A percentile compares a stretch with the other conserved stretches of the same genome.
phyloP scores from a whole-genome alignment of 495 filamentous ascomycete genomes.

The Hypoxylon crocopeplum region DNA sequence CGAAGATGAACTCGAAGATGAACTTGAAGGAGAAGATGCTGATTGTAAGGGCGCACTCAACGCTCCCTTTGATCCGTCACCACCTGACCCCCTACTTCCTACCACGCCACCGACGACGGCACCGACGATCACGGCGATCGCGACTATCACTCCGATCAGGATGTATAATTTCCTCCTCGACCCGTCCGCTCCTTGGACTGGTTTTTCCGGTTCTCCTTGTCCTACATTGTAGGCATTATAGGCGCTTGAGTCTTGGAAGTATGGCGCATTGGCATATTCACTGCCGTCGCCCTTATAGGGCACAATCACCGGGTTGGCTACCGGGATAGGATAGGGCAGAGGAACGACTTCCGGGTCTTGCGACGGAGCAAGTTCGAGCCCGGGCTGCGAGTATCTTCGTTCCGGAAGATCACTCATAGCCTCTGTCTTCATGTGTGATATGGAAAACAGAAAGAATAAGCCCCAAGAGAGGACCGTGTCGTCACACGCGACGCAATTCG shows the following conservation, averaged over 20 bases:
- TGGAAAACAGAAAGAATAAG: too few relatives aligned
- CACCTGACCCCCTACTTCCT: slow-evolving; percentile 3
- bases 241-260: too few relatives aligned
- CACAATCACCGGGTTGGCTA: not conserved
- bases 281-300: not conserved
- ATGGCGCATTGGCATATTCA: too few relatives aligned
- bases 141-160: slow-evolving; percentile 3
- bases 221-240: not conserved
- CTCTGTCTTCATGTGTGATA: too few relatives aligned
- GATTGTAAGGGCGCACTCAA: too few relatives aligned
- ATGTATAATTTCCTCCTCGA: slow-evolving; percentile 19
- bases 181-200: not conserved
- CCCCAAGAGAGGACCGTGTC: too few relatives aligned
- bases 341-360: slow-evolving; percentile 10
- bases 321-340: not conserved
- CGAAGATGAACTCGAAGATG: too few relatives aligned
- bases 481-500: too few relatives aligned
- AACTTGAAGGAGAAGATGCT: too few relatives aligned
- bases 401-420: slow-evolving; percentile 6
- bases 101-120: slow-evolving; percentile 23
- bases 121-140: slow-evolving; percentile 5
- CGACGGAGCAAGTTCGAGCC: slow-evolving; percentile 17
- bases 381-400: slow-evolving; percentile 12
- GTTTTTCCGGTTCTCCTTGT: not conserved
- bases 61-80: not conserved